Percentiles rank a stretch among this genome's conserved stretches.
Conservation (phyloP, 768 basidiomycete species). For the Rhodotorula babjevae region DNA sequence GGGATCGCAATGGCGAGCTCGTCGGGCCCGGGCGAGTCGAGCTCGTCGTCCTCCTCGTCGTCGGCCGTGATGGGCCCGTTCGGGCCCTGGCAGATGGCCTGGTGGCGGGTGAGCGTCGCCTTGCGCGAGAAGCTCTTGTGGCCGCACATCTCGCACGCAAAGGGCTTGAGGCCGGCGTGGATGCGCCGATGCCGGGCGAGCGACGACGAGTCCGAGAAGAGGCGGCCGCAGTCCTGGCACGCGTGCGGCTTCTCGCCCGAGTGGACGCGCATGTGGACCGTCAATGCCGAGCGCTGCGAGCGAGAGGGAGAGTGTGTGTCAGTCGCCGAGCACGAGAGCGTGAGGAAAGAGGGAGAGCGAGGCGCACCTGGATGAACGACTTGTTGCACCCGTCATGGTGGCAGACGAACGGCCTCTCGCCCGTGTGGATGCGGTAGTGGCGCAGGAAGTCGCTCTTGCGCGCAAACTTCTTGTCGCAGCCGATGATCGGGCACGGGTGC, state of each 20-base stretch:
- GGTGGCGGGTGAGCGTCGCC: constrained; percentile 72
- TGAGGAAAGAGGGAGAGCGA: constrained; percentile 16
- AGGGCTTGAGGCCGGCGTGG: constrained; percentile 63
- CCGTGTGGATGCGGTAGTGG: constrained; percentile 85
- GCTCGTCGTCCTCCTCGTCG: constrained; percentile 2
- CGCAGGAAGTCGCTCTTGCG: constrained; percentile 76
- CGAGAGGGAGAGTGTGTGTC: background rate
- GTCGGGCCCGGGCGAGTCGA: background rate
- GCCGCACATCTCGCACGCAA: constrained; percentile 79
- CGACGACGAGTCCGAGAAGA: constrained; percentile 83
- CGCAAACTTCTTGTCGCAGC: constrained; percentile 75
- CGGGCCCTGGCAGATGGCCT: constrained; percentile 12
- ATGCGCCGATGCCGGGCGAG: constrained; percentile 83
- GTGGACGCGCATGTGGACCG: constrained; percentile 79
- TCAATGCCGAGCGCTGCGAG: constrained; percentile 74
- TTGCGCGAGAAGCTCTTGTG: constrained; percentile 83
- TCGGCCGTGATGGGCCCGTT: background rate
- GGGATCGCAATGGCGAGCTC: background rate
- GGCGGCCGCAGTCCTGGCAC: constrained; percentile 80
- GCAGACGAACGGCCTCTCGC: constrained; percentile 79
- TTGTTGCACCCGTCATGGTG: constrained; percentile 69
- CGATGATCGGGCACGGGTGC: constrained; percentile 40
- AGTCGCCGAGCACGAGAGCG: background rate
- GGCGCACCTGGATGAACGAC: constrained; percentile 77
- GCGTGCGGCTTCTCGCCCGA: constrained; percentile 87